phyloP scores from a whole-genome alignment of 176 grass and related monocot genomes.

The Miscanthus lutarioriparius region DNA sequence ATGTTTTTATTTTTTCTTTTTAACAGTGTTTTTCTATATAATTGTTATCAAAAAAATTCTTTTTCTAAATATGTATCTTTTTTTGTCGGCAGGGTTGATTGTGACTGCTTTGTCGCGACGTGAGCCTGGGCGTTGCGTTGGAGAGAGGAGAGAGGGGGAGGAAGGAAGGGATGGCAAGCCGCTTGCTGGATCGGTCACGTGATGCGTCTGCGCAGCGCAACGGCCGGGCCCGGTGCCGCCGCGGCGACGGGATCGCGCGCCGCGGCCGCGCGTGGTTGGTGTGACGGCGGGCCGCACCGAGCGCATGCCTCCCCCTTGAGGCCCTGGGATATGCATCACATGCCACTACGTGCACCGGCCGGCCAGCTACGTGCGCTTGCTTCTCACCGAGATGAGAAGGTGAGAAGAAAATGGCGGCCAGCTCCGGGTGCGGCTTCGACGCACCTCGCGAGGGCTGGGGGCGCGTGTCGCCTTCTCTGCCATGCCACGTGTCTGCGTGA shows the following conservation, averaged over 20 bases:
- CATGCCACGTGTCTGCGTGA: no score
- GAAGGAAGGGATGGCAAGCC: background rate
- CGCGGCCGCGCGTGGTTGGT: constrained; percentile 31
- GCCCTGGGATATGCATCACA: background rate
- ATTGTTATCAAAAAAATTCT: no score
- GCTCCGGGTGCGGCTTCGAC: no score
- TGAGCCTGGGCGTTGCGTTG: background rate
- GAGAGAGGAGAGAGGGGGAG: background rate
- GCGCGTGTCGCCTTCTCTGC: no score
- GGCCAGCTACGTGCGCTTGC: background rate
- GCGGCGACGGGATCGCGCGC: constrained; percentile 30
- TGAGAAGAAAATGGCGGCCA: no score
- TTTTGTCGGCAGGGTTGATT: background rate
- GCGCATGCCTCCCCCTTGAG: background rate
- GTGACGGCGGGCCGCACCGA: constrained; percentile 16
- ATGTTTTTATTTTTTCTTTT: no score
- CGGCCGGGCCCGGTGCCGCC: background rate
- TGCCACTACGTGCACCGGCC: background rate
- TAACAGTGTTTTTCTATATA: no score
- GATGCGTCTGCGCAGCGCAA: constrained; percentile 23
- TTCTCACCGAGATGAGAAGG: no score
- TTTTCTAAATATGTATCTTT: no score
- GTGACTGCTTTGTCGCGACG: constrained; percentile 27
- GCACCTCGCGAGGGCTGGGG: no score
- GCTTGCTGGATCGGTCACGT: background rate